Percentiles rank a stretch among this genome's conserved stretches.
phyloP scores from a whole-genome alignment of 2,329 filamentous ascomycete genomes.

The Metarhizium sp. region DNA sequence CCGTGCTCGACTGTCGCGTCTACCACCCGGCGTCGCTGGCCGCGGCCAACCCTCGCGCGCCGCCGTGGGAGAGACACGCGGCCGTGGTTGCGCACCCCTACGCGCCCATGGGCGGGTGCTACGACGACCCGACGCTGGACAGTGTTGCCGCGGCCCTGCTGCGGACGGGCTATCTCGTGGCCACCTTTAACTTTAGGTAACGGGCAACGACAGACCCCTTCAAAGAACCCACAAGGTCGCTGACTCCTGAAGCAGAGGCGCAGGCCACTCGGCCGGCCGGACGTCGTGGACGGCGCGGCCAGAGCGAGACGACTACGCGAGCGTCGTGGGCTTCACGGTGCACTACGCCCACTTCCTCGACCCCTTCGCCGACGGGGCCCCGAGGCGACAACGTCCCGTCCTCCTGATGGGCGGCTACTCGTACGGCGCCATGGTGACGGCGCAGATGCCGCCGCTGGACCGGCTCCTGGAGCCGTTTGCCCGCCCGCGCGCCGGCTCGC shows the following conservation, averaged over 20 bases:
- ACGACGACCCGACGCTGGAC: slow-evolving; percentile 73
- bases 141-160: slow-evolving; percentile 55
- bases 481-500: slow-evolving; percentile 40
- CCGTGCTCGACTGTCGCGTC: slow-evolving; percentile 68
- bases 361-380: slow-evolving; percentile 17
- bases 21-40: slow-evolving; percentile 56
- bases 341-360: slow-evolving; percentile 59
- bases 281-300: slow-evolving; percentile 83
- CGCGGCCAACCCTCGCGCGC: slow-evolving; percentile 18
- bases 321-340: slow-evolving; percentile 70
- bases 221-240: not conserved
- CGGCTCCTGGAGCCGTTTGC: slow-evolving; percentile 52
- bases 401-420: slow-evolving; percentile 74
- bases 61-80: slow-evolving; percentile 37
- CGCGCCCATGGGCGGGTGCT: slow-evolving; percentile 74
- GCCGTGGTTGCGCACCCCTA: slow-evolving; percentile 83
- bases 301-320: slow-evolving; percentile 74
- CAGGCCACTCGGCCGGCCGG: slow-evolving; percentile 60
- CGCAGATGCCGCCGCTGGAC: slow-evolving; percentile 55
- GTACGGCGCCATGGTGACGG: slow-evolving; percentile 78
- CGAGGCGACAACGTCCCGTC: not conserved
- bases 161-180: slow-evolving; percentile 63
- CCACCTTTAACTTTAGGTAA: slow-evolving; percentile 89
- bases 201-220: no score
- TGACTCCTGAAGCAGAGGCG: slow-evolving; percentile 50